Percentiles rank a stretch among this genome's conserved stretches.
Conservation (phyloP, 176 grass and related monocot genomes). For the Puya raimondii region DNA sequence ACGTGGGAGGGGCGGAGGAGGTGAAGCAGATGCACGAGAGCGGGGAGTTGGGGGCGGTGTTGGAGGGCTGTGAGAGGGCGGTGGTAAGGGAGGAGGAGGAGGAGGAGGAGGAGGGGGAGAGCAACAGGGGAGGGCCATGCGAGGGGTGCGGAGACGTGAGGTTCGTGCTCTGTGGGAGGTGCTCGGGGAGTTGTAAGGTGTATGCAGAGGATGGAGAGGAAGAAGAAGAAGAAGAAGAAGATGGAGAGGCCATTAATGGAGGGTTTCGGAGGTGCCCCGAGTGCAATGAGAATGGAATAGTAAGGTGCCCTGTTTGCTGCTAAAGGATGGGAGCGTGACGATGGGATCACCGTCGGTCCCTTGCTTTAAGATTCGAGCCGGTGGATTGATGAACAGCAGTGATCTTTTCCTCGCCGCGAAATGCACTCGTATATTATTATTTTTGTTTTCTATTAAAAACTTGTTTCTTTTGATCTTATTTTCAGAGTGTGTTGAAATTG, state of each 20-base stretch:
- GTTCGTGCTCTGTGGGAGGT: conserved; percentile 78
- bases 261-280: conserved; percentile 55
- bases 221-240: background rate
- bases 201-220: conserved; percentile 25
- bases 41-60: conserved; percentile 42
- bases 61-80: conserved; percentile 39
- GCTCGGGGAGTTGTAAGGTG: conserved; percentile 94
- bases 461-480: no score
- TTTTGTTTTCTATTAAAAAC: no score
- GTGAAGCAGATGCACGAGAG: conserved; percentile 77
- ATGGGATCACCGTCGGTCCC: background rate
- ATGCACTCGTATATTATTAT: no score
- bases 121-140: conserved; percentile 33
- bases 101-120: background rate
- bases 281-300: conserved; percentile 96
- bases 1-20: conserved; percentile 64
- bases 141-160: conserved; percentile 61
- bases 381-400: background rate
- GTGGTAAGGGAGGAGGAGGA: background rate
- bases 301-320: conserved; percentile 70
- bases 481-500: no score
- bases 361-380: background rate
- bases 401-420: no score
- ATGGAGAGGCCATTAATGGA: conserved; percentile 2
- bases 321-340: background rate